Evolutionary conservation across 192 early-diverging fungal species (phyloP), one percentile per base, ranked within the genome.

Genomic region (Endogone sp.): DNA sequence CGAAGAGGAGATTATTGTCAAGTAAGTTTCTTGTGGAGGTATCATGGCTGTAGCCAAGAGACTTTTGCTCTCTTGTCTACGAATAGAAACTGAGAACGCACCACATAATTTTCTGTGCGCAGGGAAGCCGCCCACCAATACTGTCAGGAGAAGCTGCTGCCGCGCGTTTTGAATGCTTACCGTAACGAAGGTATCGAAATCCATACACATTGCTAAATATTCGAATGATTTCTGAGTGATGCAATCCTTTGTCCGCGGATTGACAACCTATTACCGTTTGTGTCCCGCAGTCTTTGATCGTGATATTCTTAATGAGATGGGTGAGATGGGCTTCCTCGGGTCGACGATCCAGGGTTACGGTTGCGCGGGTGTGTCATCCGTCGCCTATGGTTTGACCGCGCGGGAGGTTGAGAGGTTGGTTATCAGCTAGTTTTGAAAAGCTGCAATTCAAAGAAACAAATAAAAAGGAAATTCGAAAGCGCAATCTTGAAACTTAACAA

Each of bases 281-380:
- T 4, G 49, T 54, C 62, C 10, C 56, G 69, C 72, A 94, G 88
- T 79, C 24, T 97, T 98, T 71, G 94, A 99, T 81, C 75, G 88
- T 26, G 85, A 93, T 68, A 97, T 98, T 64, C 86, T 98, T 87
- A 79, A 75, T 65, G 97, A 99, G 76, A 92, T 99, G 93, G 96
- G 97, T 62, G 86, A 90, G 71, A 72, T 96, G 58, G 97, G 97
- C 56, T 82, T 99, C 66, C 82, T 99, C 23, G 97, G 97, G 8
- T 86, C 95, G 10, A 98, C 95, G 3, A 95, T 99, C 77, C 81
- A 97, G 29, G 97, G 94, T 10, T 97, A 96, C 74, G 97, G 92
- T n/a, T 98, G 95, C 67, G 90, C 97, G 25, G 97, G 97, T 55
- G 94, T 98, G 30, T 99, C 97, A 2, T 95, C 92, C 22, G 96